Percentiles rank a stretch among this genome's conserved stretches.
Evolutionary conservation across 176 grass and related monocot genomes (phyloP).

Genomic region (Metroxylon sagu): DNA sequence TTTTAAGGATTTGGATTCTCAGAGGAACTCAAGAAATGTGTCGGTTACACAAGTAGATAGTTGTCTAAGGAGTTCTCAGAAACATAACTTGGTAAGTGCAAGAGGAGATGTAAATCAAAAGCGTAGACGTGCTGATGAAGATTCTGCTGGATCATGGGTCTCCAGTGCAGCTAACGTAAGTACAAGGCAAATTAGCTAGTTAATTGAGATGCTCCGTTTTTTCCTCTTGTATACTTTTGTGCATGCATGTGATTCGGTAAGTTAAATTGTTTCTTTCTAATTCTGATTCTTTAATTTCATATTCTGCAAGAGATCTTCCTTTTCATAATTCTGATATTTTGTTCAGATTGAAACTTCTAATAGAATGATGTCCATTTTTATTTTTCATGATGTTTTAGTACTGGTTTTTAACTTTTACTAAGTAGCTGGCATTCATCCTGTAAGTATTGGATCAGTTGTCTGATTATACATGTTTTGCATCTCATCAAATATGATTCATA

Average conservation of each 20-base stretch:
- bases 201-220: background rate
- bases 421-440: too few relatives aligned
- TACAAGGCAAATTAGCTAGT: conserved; percentile 23
- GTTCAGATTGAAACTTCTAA: too few relatives aligned
- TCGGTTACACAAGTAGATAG: background rate
- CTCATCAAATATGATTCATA: too few relatives aligned
- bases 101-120: conserved; percentile 28
- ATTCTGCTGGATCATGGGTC: conserved; percentile 4
- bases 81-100: background rate
- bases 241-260: conserved; percentile 5
- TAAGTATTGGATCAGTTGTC: too few relatives aligned
- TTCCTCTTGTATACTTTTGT: background rate
- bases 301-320: too few relatives aligned
- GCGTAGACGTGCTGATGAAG: conserved; percentile 21
- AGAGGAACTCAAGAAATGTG: conserved; percentile 13
- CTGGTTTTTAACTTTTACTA: too few relatives aligned
- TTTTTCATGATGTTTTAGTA: too few relatives aligned
- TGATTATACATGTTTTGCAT: too few relatives aligned
- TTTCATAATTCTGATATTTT: too few relatives aligned
- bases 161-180: conserved; percentile 31
- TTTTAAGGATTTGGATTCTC: conserved; percentile 11
- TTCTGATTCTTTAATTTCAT: too few relatives aligned
- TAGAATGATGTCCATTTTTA: too few relatives aligned
- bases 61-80: background rate
- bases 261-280: too few relatives aligned